Base-by-base conservation (phyloP, 371 early-diverging fungal genomes). In the Capillidium rhysosporum region DNA sequence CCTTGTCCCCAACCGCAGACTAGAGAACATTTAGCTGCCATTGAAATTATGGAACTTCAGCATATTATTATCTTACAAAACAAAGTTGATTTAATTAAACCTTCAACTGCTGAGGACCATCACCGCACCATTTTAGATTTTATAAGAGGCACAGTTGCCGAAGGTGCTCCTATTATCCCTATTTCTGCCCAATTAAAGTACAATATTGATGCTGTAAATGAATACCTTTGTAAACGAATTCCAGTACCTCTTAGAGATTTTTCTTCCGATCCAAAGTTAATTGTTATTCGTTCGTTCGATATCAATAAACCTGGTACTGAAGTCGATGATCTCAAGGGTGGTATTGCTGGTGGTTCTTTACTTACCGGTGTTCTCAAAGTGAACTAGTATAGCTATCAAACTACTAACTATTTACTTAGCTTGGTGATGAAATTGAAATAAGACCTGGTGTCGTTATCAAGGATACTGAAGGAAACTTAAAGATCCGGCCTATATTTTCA, bases 1-100 rank as follows among this genome's bases (percentile, higher is more conserved):
- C 79, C 86, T 10, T 99, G 99, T 76, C 99, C 99, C 39, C 99
- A 99, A 73, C 98, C 99, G 23, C 99, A 99, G 73, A 99, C 99
- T 25, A 82, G 84, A 24, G 99, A 99, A 72, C 99, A 99, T 73
- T 75, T 99, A 66, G 99, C 99, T 60, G 99, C 99, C 46, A 92
- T 99, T 59, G 99, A 99, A 72, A 98, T 98, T 59, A 99, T 99
- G 97, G 86, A 94, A 76, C 76, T 99, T 47, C 69, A 94, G 59
- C 84, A 98, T 69, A 89, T 99, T 57, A 89, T 99, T 43, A 92
- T 99, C 65, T 75, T 99, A 47, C 99, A 99, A 71, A 99, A 99
- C 79, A 99, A 99, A 76, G 89, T 99, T 40, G 99, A 99, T 73
- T 68, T 98, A 62, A 85, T 99, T 67, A 91, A 92, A 69, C 89